Evolutionary conservation across 345 rosid genomes (phyloP).

Genomic region (Clarkia xantiana): DNA sequence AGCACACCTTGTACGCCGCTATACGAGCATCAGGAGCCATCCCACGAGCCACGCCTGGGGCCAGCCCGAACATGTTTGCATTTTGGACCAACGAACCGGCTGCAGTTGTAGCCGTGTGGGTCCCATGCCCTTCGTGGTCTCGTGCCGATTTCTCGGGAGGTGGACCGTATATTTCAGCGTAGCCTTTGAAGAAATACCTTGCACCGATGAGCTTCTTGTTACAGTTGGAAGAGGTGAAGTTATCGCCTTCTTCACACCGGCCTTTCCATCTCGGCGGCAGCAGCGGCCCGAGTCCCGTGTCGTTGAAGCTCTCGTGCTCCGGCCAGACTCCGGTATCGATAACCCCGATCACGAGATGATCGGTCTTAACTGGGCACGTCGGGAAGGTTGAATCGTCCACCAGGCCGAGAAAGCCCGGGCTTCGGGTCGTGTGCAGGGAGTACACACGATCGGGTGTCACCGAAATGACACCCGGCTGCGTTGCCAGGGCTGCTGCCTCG

Average conservation of each 20-base stretch:
- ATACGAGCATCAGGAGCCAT: no score
- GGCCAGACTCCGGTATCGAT: conserved; percentile 44
- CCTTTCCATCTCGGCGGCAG: conserved; percentile 39
- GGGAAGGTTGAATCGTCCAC: no score
- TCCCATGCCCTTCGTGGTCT: no score
- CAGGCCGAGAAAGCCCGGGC: conserved; percentile 25
- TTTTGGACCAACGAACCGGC: no score
- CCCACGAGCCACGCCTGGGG: no score
- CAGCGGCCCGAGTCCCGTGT: conserved; percentile 24
- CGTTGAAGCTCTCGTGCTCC: conserved; percentile 30
- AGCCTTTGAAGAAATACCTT: conserved; percentile 30
- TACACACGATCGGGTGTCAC: conserved; percentile 19
- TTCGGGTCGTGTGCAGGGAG: conserved; percentile 25
- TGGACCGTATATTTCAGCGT: no score
- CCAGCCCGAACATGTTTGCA: no score
- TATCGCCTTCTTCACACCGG: conserved; percentile 23
- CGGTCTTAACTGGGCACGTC: conserved; percentile 13
- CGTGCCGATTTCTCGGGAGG: no score
- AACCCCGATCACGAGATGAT: conserved; percentile 28
- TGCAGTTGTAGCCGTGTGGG: no score
- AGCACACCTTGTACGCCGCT: no score
- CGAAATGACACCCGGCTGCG: no score
- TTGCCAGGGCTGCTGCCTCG: no score
- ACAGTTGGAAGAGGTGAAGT: conserved; percentile 32
- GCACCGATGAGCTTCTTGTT: conserved; percentile 44